A percentile compares a stretch with the other conserved stretches of the same genome.
Conservation (phyloP, 2,329 filamentous ascomycete species). For the Trichophyton verrucosum region DNA sequence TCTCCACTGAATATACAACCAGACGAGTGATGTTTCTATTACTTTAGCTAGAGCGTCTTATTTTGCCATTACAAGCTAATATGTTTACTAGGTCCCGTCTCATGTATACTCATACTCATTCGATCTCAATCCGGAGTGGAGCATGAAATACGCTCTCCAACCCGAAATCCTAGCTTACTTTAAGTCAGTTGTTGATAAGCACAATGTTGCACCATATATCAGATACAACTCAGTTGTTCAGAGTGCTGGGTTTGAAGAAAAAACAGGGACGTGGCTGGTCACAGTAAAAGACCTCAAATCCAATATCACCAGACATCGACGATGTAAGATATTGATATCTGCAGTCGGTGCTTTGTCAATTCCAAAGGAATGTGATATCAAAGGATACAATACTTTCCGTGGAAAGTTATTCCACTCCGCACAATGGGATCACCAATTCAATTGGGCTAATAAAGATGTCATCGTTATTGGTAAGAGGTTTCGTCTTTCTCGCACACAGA, state of each 20-base stretch:
- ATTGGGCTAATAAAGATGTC: slow-evolving; percentile 28
- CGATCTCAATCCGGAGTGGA: slow-evolving; percentile 31
- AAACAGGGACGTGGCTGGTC: slow-evolving; percentile 19
- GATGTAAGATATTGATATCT: slow-evolving; percentile 20
- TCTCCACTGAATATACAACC: background rate
- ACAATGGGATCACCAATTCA: slow-evolving; percentile 30
- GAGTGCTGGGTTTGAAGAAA: slow-evolving; percentile 13
- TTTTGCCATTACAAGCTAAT: background rate
- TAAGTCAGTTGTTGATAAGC: slow-evolving; percentile 13
- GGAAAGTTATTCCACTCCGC: slow-evolving; percentile 32
- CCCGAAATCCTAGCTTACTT: slow-evolving; percentile 26
- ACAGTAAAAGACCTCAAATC: slow-evolving; percentile 17
- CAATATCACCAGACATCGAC: slow-evolving; percentile 13
- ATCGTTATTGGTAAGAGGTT: slow-evolving; percentile 25
- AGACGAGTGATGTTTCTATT: background rate
- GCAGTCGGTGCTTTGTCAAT: slow-evolving; percentile 22
- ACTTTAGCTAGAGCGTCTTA: background rate
- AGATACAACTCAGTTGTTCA: slow-evolving; percentile 16
- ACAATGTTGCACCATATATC: slow-evolving; percentile 17
- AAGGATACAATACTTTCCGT: slow-evolving; percentile 22
- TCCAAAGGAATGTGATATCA: slow-evolving; percentile 20
- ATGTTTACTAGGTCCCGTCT: slow-evolving; percentile 17
- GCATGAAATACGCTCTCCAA: slow-evolving; percentile 24
- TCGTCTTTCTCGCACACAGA: background rate
- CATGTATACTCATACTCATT: slow-evolving; percentile 36